phyloP scores from a whole-genome alignment of 106 monocot species.

The Iris macrosiphon region DNA sequence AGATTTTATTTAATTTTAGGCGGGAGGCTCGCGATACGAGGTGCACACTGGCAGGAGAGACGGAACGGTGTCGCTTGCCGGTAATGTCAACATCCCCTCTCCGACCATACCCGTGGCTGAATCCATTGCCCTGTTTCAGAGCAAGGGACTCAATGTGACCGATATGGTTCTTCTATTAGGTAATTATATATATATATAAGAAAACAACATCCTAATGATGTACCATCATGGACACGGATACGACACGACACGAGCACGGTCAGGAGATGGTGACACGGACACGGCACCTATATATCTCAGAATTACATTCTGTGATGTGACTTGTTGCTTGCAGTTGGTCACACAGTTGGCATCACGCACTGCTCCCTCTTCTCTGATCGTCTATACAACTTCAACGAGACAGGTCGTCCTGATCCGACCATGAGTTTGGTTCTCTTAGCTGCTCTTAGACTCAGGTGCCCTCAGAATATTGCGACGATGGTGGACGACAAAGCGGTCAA shows the following conservation, averaged over 20 bases:
- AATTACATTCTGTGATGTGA: too few species aligned
- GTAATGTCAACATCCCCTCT: neutral
- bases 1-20: neutral
- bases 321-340: slow-evolving; percentile 10
- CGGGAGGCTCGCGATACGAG: neutral
- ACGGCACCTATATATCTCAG: too few species aligned
- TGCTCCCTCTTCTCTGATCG: slow-evolving; percentile 12
- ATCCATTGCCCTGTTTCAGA: neutral
- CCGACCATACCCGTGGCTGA: neutral
- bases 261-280: too few species aligned
- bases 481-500: neutral
- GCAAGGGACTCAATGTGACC: neutral
- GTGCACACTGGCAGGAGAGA: slow-evolving; percentile 7
- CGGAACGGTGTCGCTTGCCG: neutral
- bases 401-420: slow-evolving; percentile 2
- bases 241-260: neutral
- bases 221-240: neutral
- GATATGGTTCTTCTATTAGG: slow-evolving; percentile 1
- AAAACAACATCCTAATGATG: too few species aligned
- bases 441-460: slow-evolving; percentile 5
- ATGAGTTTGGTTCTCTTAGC: slow-evolving; percentile 5
- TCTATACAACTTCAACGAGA: slow-evolving; percentile 19
- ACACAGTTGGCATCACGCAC: slow-evolving; percentile 14
- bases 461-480: neutral
- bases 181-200: neutral